phyloP scores from a whole-genome alignment of 2,329 filamentous ascomycete genomes.

The Westerdykella ornata region DNA sequence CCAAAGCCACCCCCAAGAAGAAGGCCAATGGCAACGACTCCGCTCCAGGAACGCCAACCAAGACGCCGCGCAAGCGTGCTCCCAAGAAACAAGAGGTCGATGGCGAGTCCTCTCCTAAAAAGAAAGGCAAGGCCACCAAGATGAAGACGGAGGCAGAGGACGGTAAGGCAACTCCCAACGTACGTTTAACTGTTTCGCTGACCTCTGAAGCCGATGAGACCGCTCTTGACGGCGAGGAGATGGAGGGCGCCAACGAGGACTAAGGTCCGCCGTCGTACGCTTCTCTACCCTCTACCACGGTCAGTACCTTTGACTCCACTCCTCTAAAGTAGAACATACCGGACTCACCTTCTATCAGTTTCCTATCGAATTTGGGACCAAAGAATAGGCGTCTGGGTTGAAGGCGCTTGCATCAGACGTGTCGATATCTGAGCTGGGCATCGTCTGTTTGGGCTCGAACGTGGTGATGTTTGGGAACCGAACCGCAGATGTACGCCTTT shows the following conservation, averaged over 20 bases:
- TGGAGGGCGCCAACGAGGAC: not conserved
- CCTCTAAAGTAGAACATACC: no score
- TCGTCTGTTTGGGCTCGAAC: no score
- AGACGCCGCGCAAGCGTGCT: conserved; percentile 27
- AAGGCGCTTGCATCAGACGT: no score
- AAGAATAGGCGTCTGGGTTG: no score
- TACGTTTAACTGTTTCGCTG: not conserved
- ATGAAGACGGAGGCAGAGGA: conserved; percentile 18
- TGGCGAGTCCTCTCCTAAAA: conserved; percentile 28
- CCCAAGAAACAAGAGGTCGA: conserved; percentile 30
- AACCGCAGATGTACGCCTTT: no score
- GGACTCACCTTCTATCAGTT: no score
- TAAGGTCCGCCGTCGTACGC: not conserved
- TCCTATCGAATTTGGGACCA: no score
- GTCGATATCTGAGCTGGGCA: no score
- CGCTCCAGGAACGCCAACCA: conserved; percentile 18
- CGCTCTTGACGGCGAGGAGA: not conserved
- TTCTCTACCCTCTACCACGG: no score
- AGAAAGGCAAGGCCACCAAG: conserved; percentile 22
- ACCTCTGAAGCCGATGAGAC: not conserved
- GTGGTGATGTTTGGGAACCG: no score
- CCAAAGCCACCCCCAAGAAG: conserved; percentile 15
- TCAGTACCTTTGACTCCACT: no score
- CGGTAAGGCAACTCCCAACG: not conserved
- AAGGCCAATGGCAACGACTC: conserved; percentile 9